phyloP scores from a whole-genome alignment of 2,329 filamentous ascomycete species.

The Pseudogymnoascus sp. region DNA sequence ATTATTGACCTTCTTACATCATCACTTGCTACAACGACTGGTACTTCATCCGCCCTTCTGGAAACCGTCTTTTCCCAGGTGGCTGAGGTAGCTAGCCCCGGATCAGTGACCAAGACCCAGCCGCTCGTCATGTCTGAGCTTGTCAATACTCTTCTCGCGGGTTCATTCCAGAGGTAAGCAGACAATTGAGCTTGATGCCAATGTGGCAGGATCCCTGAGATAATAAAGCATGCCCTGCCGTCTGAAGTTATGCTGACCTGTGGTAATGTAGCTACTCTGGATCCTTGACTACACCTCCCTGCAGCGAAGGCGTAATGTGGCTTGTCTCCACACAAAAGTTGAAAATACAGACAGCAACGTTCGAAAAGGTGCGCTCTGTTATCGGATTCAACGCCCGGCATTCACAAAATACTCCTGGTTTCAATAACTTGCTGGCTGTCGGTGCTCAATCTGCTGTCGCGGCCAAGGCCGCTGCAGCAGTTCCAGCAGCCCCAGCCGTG shows the following conservation, averaged over 20 bases:
- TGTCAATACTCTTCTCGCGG: conserved; percentile 26
- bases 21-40: conserved; percentile 32
- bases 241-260: conserved; percentile 13
- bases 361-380: conserved; percentile 41
- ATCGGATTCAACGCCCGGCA: conserved; percentile 48
- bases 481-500: background rate
- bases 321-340: conserved; percentile 41
- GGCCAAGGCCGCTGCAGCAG: background rate
- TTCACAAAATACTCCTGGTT: conserved; percentile 41
- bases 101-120: conserved; percentile 32
- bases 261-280: conserved; percentile 39
- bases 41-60: conserved; percentile 33
- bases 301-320: conserved; percentile 47
- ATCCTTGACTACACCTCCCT: conserved; percentile 55
- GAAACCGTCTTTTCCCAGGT: conserved; percentile 39
- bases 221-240: background rate
- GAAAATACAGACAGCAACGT: conserved; percentile 39
- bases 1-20: conserved; percentile 15
- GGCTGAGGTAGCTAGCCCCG: conserved; percentile 34
- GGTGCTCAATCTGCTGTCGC: conserved; percentile 8
- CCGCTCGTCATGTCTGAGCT: conserved; percentile 38
- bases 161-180: conserved; percentile 13
- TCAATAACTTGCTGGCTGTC: conserved; percentile 34
- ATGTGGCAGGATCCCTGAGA: background rate
- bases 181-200: background rate